Percentiles rank a stretch among this genome's conserved stretches.
These are phyloP conservation scores for Colletotrichum zoysiae DNA, from an alignment of 2,329 filamentous ascomycete genomes.

Conservation along the genomic window DNA sequence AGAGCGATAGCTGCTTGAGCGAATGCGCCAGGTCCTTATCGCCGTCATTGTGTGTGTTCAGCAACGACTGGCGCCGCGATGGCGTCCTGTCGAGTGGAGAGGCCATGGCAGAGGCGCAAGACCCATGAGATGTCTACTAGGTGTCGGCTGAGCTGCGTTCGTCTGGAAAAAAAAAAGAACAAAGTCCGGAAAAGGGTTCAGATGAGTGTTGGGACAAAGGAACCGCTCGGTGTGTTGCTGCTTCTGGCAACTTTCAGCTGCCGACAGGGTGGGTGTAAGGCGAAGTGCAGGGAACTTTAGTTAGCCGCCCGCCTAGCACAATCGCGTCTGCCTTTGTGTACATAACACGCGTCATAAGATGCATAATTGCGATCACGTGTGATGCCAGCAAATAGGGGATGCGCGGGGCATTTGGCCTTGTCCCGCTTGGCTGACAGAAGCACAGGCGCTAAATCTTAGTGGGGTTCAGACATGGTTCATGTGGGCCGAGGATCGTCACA, in stretches of 20 bases:
- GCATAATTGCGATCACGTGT: conserved; percentile 39
- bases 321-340: conserved; percentile 33
- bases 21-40: conserved; percentile 55
- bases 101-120: conserved; percentile 33
- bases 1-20: conserved; percentile 60
- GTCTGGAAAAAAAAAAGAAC: not conserved
- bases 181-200: not conserved
- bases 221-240: conserved; percentile 1
- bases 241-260: conserved; percentile 32
- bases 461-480: not conserved
- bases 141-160: not conserved
- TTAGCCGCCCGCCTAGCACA: conserved; percentile 34
- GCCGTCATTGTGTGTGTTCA: conserved; percentile 48
- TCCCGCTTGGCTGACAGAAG: conserved; percentile 6
- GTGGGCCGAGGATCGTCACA: not conserved
- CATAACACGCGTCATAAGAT: conserved; percentile 37
- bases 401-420: conserved; percentile 12
- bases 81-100: conserved; percentile 42
- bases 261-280: conserved; percentile 25
- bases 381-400: conserved; percentile 28
- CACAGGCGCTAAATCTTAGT: not conserved
- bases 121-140: conserved; percentile 25
- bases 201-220: not conserved
- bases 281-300: conserved; percentile 30
- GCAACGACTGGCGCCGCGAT: conserved; percentile 50